Conservation (phyloP, 108 stramenopile species). For the Cafeteria roenbergensis region DNA sequence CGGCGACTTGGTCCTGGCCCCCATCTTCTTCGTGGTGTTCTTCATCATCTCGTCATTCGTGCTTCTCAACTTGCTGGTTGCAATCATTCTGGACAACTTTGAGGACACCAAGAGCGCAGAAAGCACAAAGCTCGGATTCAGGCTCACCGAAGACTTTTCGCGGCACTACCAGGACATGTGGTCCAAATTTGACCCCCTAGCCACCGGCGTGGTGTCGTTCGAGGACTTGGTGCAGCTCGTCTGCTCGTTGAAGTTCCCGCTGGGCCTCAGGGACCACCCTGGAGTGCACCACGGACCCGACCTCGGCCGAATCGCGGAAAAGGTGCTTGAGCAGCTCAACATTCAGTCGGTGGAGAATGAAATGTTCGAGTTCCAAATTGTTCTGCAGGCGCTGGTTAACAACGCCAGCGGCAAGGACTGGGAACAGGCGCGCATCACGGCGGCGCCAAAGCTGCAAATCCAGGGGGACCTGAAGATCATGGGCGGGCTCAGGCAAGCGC, state of each 20-base stretch:
- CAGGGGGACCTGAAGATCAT: not conserved
- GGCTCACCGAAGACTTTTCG: not conserved
- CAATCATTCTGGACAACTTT: conserved; percentile 20
- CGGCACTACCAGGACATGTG: not conserved
- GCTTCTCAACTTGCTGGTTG: conserved; percentile 13
- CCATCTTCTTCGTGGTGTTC: conserved; percentile 9
- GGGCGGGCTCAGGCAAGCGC: not conserved
- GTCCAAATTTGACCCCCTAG: not conserved
- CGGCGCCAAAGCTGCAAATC: not conserved
- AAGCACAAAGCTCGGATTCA: not conserved
- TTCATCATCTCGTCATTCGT: conserved; percentile 8
- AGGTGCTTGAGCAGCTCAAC: not conserved
- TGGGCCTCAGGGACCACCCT: not conserved
- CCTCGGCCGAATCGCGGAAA: not conserved
- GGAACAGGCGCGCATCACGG: not conserved
- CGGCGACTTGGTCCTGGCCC: conserved; percentile 13
- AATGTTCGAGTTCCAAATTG: not conserved
- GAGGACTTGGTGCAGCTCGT: not conserved
- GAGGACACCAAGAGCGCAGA: conserved; percentile 8
- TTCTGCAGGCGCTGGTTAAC: not conserved
- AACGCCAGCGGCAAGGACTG: not conserved
- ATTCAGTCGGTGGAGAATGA: not conserved
- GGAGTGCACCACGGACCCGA: not conserved
- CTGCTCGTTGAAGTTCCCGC: not conserved
- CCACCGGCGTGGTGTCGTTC: not conserved